Conservation (phyloP, 768 basidiomycete genomes). For the Lyophyllum shimeji region DNA sequence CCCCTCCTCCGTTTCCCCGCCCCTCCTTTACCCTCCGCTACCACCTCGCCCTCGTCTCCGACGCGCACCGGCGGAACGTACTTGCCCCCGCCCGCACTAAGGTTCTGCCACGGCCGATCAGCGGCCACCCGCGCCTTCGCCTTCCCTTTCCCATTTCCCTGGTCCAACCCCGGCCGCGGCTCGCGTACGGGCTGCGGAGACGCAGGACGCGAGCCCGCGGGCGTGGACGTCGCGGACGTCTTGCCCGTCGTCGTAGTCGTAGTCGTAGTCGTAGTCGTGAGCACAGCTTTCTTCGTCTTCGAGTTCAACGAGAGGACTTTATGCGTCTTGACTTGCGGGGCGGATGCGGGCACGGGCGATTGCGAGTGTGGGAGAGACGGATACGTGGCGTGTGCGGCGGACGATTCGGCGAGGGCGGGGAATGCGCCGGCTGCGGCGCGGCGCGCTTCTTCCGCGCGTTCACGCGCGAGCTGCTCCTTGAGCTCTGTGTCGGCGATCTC, state of each 20-base stretch:
- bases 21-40: slow-evolving; percentile 2
- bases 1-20: slow-evolving; percentile 10
- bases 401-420: slow-evolving; percentile 40
- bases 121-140: slow-evolving; percentile 27
- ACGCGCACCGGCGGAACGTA: slow-evolving; percentile 34
- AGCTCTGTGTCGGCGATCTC: slow-evolving; percentile 43
- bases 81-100: slow-evolving; percentile 26
- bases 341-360: slow-evolving; percentile 9
- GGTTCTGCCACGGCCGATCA: slow-evolving; percentile 44
- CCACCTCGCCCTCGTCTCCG: slow-evolving; percentile 5
- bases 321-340: slow-evolving; percentile 34
- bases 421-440: slow-evolving; percentile 58
- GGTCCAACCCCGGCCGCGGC: slow-evolving; percentile 35
- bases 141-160: slow-evolving; percentile 37
- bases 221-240: slow-evolving; percentile 13
- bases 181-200: slow-evolving; percentile 36
- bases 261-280: slow-evolving; percentile 54
- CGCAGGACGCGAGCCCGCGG: slow-evolving; percentile 29
- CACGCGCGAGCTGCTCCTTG: slow-evolving; percentile 48
- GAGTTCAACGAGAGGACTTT: slow-evolving; percentile 59
- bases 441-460: slow-evolving; percentile 46
- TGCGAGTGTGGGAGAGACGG: slow-evolving; percentile 4
- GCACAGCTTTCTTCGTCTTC: slow-evolving; percentile 47
- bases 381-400: background rate
- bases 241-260: slow-evolving; percentile 43